Conservation (phyloP, 1,139 yeast genomes). For the Zhuliangozyma parablackwelliae region DNA sequence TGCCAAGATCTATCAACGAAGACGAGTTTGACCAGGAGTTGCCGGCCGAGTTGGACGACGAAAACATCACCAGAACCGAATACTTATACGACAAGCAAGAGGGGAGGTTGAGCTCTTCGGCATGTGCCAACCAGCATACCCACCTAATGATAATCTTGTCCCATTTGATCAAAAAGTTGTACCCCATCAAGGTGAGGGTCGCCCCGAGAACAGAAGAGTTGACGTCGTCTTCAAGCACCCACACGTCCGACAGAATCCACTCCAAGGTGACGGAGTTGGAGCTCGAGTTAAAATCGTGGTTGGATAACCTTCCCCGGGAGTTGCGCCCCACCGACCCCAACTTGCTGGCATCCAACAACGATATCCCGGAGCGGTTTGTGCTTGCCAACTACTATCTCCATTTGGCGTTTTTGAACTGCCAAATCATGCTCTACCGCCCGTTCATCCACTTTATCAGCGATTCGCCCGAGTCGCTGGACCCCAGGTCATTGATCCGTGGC, state of each 20-base stretch:
- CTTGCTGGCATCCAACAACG: constrained; percentile 14
- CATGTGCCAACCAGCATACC: constrained; percentile 85
- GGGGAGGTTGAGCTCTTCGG: constrained; percentile 62
- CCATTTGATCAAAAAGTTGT: constrained; percentile 39
- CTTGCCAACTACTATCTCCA: constrained; percentile 77
- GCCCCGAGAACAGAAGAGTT: constrained; percentile 2
- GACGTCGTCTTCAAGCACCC: constrained; percentile 4
- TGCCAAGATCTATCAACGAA: constrained; percentile 71
- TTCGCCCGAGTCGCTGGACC: constrained; percentile 46
- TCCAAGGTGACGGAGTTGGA: constrained; percentile 72
- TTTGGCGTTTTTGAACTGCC: constrained; percentile 76
- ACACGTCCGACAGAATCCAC: constrained; percentile 39
- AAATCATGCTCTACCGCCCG: constrained; percentile 82
- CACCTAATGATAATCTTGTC: constrained; percentile 51
- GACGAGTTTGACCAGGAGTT: constrained; percentile 87
- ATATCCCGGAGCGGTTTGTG: constrained; percentile 56
- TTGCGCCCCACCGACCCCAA: constrained; percentile 67
- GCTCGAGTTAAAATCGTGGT: constrained; percentile 69
- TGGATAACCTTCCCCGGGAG: constrained; percentile 66
- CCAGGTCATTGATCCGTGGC: constrained; percentile 60
- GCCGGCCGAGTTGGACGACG: constrained; percentile 84
- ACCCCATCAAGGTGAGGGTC: constrained; percentile 34
- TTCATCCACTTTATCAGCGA: constrained; percentile 76
- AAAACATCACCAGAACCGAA: constrained; percentile 67
- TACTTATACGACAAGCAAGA: constrained; percentile 36